A percentile compares a stretch with the other conserved stretches of the same genome.
Evolutionary conservation across 352 stramenopile species (phyloP).

Genomic region (Globisporangium emineosum): DNA sequence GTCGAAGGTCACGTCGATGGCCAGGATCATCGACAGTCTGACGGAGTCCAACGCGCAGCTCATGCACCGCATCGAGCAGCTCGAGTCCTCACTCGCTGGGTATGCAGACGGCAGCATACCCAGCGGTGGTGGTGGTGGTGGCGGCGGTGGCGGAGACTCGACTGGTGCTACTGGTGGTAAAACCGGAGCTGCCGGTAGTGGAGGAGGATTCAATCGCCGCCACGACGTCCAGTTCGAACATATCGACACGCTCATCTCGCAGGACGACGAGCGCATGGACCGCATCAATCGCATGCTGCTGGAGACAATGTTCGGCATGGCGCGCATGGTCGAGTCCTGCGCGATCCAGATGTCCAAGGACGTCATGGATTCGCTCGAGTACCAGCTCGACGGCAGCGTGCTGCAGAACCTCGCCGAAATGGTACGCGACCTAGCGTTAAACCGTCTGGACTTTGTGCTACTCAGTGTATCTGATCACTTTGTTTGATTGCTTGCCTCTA

Average conservation of each 20-base stretch:
- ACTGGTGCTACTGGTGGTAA: neutral
- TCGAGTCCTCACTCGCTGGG: slow-evolving; percentile 42
- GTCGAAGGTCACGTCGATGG: slow-evolving; percentile 65
- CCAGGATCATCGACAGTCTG: slow-evolving; percentile 75
- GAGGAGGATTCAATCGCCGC: slow-evolving; percentile 8
- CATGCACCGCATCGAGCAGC: slow-evolving; percentile 54
- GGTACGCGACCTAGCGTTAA: slow-evolving; percentile 21
- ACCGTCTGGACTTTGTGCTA: neutral
- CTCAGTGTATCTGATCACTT: neutral
- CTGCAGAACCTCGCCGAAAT: slow-evolving; percentile 60
- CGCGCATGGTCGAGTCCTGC: slow-evolving; percentile 78
- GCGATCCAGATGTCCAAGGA: slow-evolving; percentile 85
- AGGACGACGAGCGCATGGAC: slow-evolving; percentile 59
- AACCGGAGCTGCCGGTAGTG: neutral
- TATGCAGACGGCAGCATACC: slow-evolving; percentile 10
- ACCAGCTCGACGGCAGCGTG: slow-evolving; percentile 65
- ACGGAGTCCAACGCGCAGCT: slow-evolving; percentile 74
- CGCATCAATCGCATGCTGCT: slow-evolving; percentile 74
- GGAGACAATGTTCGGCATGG: slow-evolving; percentile 82
- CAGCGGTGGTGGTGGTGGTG: neutral
- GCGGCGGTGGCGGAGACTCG: neutral
- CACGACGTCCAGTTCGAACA: slow-evolving; percentile 44
- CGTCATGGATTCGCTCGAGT: slow-evolving; percentile 77
- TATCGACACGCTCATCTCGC: slow-evolving; percentile 47
- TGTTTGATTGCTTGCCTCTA: neutral